Conservation (phyloP, 2,329 filamentous ascomycete genomes). For the Pseudocercospora fuligena region DNA sequence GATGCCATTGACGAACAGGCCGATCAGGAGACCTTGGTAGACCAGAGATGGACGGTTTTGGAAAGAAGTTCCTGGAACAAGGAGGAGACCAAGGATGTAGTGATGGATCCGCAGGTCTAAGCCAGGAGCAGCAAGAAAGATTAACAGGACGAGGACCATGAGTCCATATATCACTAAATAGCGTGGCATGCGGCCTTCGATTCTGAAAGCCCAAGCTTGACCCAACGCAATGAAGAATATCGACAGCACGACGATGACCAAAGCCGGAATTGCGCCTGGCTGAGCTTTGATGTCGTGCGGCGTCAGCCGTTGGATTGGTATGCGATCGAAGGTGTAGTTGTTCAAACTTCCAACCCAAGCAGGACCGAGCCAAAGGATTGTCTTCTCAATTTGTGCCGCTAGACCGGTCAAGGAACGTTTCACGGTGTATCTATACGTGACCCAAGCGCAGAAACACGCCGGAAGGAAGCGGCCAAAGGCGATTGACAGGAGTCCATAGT, state of each 20-base stretch:
- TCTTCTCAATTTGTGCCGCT: constrained; percentile 86
- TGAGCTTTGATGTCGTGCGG: constrained; percentile 86
- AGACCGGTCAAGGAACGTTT: constrained; percentile 72
- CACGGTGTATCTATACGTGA: constrained; percentile 84
- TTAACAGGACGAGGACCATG: constrained; percentile 68
- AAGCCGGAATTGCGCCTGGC: constrained; percentile 82
- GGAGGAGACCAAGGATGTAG: constrained; percentile 84
- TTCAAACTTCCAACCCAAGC: constrained; percentile 91
- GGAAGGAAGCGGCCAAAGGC: constrained; percentile 83
- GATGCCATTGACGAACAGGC: constrained; percentile 91
- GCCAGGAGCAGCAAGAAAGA: constrained; percentile 73
- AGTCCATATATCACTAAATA: constrained; percentile 79
- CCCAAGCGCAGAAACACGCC: constrained; percentile 83
- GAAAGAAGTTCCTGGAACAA: constrained; percentile 85
- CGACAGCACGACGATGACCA: constrained; percentile 75
- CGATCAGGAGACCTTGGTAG: constrained; percentile 87
- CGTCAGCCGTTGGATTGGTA: constrained; percentile 91
- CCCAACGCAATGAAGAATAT: constrained; percentile 70
- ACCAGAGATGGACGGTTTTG: constrained; percentile 83
- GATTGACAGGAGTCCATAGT: constrained; percentile 75
- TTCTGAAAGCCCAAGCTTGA: constrained; percentile 84
- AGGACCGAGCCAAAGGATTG: constrained; percentile 83
- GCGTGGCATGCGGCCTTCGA: constrained; percentile 77
- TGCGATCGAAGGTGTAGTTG: constrained; percentile 93
- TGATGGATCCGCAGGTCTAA: constrained; percentile 90